Conservation (phyloP, 164 flowering plant genomes). For the Cinnamomum micranthum region DNA sequence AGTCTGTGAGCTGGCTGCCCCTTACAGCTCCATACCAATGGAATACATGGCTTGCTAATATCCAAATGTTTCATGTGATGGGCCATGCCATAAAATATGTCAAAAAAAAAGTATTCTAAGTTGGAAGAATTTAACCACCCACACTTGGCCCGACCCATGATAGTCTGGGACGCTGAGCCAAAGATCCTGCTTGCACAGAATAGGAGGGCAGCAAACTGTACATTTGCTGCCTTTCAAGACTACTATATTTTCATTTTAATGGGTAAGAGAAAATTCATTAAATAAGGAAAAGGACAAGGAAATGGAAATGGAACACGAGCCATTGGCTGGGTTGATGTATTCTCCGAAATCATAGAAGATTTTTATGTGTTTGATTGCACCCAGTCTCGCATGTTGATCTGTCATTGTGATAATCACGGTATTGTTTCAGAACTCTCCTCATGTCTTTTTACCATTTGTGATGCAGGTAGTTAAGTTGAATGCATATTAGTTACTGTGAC, state of each 20-base stretch:
- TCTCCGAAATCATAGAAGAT: not conserved
- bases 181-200: not conserved
- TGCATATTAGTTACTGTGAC: not conserved
- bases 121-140: no score
- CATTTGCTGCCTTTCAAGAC: not conserved
- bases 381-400: not conserved
- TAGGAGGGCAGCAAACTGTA: not conserved
- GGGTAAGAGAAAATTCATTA: no score
- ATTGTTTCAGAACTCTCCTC: not conserved
- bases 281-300: no score
- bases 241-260: no score
- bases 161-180: not conserved
- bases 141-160: not conserved
- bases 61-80: not conserved
- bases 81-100: not conserved
- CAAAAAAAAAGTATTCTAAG: no score
- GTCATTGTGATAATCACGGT: not conserved
- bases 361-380: not conserved
- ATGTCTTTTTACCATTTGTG: no score
- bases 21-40: not conserved
- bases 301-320: no score
- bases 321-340: not conserved
- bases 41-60: not conserved
- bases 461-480: not conserved
- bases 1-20: not conserved